Evolutionary conservation across 2,329 filamentous ascomycete genomes (phyloP).

Genomic region (Penicillium sp.): DNA sequence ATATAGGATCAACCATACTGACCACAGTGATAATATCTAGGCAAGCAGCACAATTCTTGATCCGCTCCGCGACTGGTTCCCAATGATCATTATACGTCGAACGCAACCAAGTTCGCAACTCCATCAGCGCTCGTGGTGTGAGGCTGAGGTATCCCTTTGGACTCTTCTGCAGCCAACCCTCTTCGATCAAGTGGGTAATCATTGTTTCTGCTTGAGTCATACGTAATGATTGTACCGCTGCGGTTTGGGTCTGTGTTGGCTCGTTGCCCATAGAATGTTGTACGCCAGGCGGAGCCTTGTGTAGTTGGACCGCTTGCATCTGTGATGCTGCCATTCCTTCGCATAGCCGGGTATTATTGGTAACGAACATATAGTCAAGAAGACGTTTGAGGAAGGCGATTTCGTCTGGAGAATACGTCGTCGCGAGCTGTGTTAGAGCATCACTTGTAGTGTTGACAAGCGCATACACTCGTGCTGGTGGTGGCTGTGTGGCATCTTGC

Average conservation of each 20-base stretch:
- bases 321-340: constrained; percentile 81
- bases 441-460: constrained; percentile 88
- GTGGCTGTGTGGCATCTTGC: constrained; percentile 1
- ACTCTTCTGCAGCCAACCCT: constrained; percentile 83
- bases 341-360: constrained; percentile 72
- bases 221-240: constrained; percentile 58
- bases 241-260: constrained; percentile 37
- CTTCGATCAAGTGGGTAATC: constrained; percentile 67
- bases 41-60: constrained; percentile 87
- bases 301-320: constrained; percentile 74
- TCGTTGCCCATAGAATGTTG: constrained; percentile 43
- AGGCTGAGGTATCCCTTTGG: constrained; percentile 70
- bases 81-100: constrained; percentile 82
- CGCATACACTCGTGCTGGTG: constrained; percentile 65
- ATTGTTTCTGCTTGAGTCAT: constrained; percentile 74
- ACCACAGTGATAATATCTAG: constrained; percentile 80
- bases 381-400: constrained; percentile 85
- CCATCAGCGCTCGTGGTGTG: constrained; percentile 75
- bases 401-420: constrained; percentile 75
- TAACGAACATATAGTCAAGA: constrained; percentile 89
- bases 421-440: constrained; percentile 80
- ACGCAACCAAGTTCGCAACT: constrained; percentile 79
- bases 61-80: constrained; percentile 61
- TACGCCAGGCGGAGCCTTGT: constrained; percentile 45
- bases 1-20: constrained; percentile 21